Percentiles rank a stretch among this genome's conserved stretches.
These are phyloP conservation scores for Blepharisma stoltei DNA, from an alignment of 73 alveolate genomes.

Conservation along the genomic window DNA sequence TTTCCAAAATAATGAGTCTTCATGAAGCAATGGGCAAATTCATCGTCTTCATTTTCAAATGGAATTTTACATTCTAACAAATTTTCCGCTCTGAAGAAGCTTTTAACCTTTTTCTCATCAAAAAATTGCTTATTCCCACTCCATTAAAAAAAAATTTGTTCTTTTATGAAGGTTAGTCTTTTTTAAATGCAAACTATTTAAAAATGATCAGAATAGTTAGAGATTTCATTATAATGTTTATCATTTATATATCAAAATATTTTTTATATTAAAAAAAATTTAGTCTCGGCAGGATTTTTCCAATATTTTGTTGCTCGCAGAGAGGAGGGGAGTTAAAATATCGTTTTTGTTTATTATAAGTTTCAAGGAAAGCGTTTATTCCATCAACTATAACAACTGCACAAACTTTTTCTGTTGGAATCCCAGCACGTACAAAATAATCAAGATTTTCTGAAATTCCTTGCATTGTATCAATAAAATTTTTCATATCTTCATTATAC, in stretches of 20 bases:
- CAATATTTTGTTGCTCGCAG: too few species aligned
- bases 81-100: not conserved
- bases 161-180: too few species aligned
- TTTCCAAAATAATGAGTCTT: not conserved
- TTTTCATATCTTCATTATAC: constrained; percentile 46
- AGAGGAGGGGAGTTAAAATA: too few species aligned
- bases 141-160: too few species aligned
- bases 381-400: constrained; percentile 18
- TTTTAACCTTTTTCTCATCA: not conserved
- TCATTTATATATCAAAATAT: too few species aligned
- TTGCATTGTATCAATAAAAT: constrained; percentile 37
- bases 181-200: too few species aligned
- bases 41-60: not conserved
- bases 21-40: constrained; percentile 18
- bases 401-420: not conserved
- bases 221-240: too few species aligned
- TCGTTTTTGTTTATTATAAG: constrained; percentile 7
- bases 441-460: constrained; percentile 38
- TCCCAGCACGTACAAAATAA: not conserved
- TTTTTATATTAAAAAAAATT: too few species aligned
- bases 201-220: too few species aligned
- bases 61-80: constrained; percentile 9
- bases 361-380: not conserved
- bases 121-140: constrained; percentile 27
- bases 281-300: too few species aligned